A percentile compares a stretch with the other conserved stretches of the same genome.
phyloP scores from a whole-genome alignment of 768 basidiomycete species.

The Amanita exitialis region DNA sequence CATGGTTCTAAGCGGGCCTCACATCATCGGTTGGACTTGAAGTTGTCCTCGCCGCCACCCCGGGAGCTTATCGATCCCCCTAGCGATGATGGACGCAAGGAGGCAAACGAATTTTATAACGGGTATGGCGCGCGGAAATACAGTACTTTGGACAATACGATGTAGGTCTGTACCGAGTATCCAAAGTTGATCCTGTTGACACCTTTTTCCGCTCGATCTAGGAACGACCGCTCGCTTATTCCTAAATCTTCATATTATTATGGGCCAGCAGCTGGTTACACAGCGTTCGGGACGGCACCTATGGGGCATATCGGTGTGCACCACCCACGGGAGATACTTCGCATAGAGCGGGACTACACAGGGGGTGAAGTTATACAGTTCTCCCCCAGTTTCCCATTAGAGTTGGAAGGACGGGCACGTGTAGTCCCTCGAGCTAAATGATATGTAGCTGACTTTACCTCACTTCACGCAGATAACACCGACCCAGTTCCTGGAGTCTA shows the following conservation, averaged over 20 bases:
- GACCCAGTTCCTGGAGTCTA: slow-evolving; percentile 80
- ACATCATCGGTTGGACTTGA: slow-evolving; percentile 40
- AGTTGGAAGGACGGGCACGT: slow-evolving; percentile 87
- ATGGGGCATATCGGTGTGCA: slow-evolving; percentile 82
- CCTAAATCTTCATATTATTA: slow-evolving; percentile 82
- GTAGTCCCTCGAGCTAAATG: neutral
- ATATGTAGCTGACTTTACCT: neutral
- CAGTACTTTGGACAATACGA: slow-evolving; percentile 28
- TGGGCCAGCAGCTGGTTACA: slow-evolving; percentile 66
- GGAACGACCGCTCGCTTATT: slow-evolving; percentile 36
- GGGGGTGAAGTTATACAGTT: slow-evolving; percentile 91
- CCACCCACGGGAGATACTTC: slow-evolving; percentile 84
- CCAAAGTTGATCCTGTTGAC: neutral
- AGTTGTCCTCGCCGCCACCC: slow-evolving; percentile 46
- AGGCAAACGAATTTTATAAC: slow-evolving; percentile 31
- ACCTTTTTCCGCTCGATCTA: slow-evolving; percentile 9
- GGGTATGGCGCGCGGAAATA: slow-evolving; percentile 33
- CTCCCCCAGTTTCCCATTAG: slow-evolving; percentile 78
- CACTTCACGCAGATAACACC: slow-evolving; percentile 62
- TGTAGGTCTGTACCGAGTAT: slow-evolving; percentile 22
- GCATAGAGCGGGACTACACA: slow-evolving; percentile 88
- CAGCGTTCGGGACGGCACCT: slow-evolving; percentile 74
- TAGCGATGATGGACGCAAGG: slow-evolving; percentile 25
- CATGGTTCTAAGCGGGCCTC: slow-evolving; percentile 23
- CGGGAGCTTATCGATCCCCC: slow-evolving; percentile 57